Conservation (phyloP, 768 basidiomycete species). For the Cyclocybe aegerita region DNA sequence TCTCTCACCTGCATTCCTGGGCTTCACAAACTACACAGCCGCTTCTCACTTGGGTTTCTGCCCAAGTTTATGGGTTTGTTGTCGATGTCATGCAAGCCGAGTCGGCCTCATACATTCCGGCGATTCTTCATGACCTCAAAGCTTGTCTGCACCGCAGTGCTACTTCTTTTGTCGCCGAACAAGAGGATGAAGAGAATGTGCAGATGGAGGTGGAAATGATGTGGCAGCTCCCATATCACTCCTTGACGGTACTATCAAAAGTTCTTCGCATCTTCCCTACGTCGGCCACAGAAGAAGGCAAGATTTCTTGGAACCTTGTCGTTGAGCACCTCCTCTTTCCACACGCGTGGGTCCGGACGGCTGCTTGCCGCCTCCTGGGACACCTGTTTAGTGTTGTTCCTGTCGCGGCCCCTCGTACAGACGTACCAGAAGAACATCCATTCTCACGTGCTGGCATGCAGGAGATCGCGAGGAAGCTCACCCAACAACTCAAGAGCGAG, state of each 20-base stretch:
- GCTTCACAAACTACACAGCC: slow-evolving; percentile 57
- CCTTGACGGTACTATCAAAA: slow-evolving; percentile 66
- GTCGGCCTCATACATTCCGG: slow-evolving; percentile 39
- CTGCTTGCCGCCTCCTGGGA: slow-evolving; percentile 76
- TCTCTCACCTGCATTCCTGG: slow-evolving; percentile 82
- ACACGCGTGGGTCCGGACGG: slow-evolving; percentile 91
- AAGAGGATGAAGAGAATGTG: slow-evolving; percentile 38
- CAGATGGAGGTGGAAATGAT: slow-evolving; percentile 58
- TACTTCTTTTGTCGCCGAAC: slow-evolving; percentile 36
- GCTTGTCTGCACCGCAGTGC: slow-evolving; percentile 45
- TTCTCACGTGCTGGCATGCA: slow-evolving; percentile 58
- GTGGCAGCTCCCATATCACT: slow-evolving; percentile 86
- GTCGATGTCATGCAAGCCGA: slow-evolving; percentile 64
- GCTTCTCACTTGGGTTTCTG: slow-evolving; percentile 68
- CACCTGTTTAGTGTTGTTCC: slow-evolving; percentile 59
- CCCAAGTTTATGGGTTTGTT: slow-evolving; percentile 81
- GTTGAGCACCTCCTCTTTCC: slow-evolving; percentile 77
- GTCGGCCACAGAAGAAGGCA: slow-evolving; percentile 40
- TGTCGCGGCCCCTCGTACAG: slow-evolving; percentile 32
- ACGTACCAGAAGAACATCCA: slow-evolving; percentile 38
- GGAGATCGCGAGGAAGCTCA: slow-evolving; percentile 71
- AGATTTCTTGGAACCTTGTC: slow-evolving; percentile 63
- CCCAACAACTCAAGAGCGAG: slow-evolving; percentile 78
- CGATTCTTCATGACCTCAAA: slow-evolving; percentile 58
- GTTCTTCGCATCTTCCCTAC: slow-evolving; percentile 57